phyloP scores from a whole-genome alignment of 2,329 filamentous ascomycete species.

The Alternaria angustiovoidea region DNA sequence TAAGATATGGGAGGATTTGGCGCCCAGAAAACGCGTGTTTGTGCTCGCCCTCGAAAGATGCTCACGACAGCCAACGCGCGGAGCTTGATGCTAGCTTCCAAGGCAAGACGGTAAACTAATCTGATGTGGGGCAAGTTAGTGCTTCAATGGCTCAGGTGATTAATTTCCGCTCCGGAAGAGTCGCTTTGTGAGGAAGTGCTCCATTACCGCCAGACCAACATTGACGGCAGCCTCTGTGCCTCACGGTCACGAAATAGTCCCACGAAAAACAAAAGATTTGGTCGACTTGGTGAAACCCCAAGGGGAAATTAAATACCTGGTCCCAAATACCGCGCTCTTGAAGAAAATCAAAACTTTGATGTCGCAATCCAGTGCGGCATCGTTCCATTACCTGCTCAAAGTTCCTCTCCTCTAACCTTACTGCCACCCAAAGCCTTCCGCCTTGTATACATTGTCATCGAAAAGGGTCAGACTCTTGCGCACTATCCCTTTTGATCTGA shows the following conservation, averaged over 20 bases:
- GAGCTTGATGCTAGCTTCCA: not conserved
- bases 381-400: not conserved
- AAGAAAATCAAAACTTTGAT: not conserved
- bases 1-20: slow-evolving; percentile 6
- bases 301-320: not conserved
- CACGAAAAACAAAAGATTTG: not conserved
- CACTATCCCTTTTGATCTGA: slow-evolving; percentile 30
- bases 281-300: not conserved
- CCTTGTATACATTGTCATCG: not conserved
- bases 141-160: not conserved
- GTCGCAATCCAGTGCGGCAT: not conserved
- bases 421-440: not conserved
- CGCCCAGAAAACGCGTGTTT: slow-evolving; percentile 8
- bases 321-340: not conserved
- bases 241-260: not conserved
- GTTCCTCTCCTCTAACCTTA: not conserved
- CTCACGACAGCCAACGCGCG: not conserved
- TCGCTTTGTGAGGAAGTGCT: not conserved
- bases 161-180: not conserved
- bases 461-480: slow-evolving; percentile 26
- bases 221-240: not conserved
- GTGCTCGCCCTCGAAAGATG: not conserved
- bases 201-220: not conserved
- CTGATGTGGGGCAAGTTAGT: not conserved
- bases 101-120: not conserved